Evolutionary conservation across 2,329 filamentous ascomycete genomes (phyloP).

Genomic region (Coleophoma cylindrospora): DNA sequence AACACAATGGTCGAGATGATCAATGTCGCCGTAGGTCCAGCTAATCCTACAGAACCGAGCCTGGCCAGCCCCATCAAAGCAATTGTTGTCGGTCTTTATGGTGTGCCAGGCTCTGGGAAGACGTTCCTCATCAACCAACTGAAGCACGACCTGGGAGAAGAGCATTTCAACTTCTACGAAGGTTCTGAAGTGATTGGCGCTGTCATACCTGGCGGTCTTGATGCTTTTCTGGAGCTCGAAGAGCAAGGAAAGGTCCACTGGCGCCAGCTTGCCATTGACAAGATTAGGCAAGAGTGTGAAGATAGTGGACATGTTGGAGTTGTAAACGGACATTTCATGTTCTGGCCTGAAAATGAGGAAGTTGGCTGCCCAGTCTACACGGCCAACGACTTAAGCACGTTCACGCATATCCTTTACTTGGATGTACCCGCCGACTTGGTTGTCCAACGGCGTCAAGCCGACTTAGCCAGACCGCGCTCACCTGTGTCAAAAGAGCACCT

Average conservation of each 20-base stretch:
- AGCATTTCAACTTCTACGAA: constrained; percentile 43
- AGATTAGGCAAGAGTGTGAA: constrained; percentile 33
- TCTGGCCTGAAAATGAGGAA: constrained; percentile 38
- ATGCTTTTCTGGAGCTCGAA: constrained; percentile 36
- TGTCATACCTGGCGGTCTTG: constrained; percentile 40
- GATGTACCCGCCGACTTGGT: too few relatives aligned
- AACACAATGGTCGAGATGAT: not conserved
- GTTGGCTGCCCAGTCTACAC: too few relatives aligned
- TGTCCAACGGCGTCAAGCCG: too few relatives aligned
- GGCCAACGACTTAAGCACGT: too few relatives aligned
- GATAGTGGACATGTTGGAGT: constrained; percentile 33
- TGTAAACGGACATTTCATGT: constrained; percentile 50
- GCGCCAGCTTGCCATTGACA: constrained; percentile 40
- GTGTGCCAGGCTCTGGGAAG: constrained; percentile 50
- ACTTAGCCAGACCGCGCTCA: too few relatives aligned
- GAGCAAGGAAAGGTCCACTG: constrained; percentile 30
- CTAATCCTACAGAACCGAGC: constrained; percentile 4
- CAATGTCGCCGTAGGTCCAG: constrained; percentile 4
- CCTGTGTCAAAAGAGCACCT: too few relatives aligned
- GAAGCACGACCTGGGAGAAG: constrained; percentile 25
- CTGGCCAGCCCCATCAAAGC: constrained; percentile 20
- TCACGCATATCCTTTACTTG: too few relatives aligned
- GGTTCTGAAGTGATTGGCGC: constrained; percentile 42
- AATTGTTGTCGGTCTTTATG: constrained; percentile 47
- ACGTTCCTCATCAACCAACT: constrained; percentile 38